Percentiles rank a stretch among this genome's conserved stretches.
These are phyloP conservation scores for Fusarium sp. DNA, from an alignment of 2,329 filamentous ascomycete genomes.

Conservation along the genomic window DNA sequence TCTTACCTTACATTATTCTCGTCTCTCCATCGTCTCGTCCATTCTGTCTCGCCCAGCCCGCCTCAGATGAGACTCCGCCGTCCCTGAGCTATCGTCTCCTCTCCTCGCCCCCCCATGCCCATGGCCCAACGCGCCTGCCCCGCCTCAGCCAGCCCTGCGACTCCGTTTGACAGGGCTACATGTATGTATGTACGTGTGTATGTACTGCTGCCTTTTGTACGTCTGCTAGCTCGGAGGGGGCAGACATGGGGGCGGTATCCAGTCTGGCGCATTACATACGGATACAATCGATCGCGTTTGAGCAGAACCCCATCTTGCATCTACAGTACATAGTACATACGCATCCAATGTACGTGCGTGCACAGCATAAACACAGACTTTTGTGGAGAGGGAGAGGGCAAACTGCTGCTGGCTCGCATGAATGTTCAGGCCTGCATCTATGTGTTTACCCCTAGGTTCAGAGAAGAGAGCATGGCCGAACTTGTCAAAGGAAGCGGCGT, in stretches of 20 bases:
- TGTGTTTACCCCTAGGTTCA: conserved; percentile 5
- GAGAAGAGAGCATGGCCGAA: neutral
- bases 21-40: conserved; percentile 17
- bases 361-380: conserved; percentile 33
- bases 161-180: conserved; percentile 19
- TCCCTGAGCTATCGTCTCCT: conserved; percentile 2
- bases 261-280: conserved; percentile 16
- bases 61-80: conserved; percentile 37
- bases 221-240: neutral
- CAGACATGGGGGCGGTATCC: neutral
- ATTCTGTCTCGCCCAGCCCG: conserved; percentile 31
- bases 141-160: conserved; percentile 30
- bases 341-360: conserved; percentile 22
- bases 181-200: neutral
- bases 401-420: conserved; percentile 32
- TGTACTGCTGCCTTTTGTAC: neutral
- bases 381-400: conserved; percentile 26
- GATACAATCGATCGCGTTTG: conserved; percentile 21
- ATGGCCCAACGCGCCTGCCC: neutral
- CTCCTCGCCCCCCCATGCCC: neutral
- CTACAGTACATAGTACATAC: conserved; percentile 7
- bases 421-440: conserved; percentile 14
- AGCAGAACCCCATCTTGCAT: conserved; percentile 39
- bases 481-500: conserved; percentile 11
- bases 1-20: neutral